Evolutionary conservation across 257 asterid species (phyloP).

Genomic region (Ilex asprella): DNA sequence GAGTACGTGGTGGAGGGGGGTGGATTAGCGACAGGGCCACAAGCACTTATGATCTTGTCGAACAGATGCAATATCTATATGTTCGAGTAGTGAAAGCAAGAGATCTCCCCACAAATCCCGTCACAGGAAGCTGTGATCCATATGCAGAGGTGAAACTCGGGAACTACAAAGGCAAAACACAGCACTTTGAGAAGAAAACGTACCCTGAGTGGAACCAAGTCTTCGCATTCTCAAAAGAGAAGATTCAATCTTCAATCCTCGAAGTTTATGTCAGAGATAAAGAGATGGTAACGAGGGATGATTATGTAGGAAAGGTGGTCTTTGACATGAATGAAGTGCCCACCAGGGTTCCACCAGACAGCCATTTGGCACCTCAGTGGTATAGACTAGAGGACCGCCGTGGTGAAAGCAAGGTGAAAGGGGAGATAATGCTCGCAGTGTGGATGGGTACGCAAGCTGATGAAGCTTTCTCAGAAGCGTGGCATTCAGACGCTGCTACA

Average conservation of each 20-base stretch:
- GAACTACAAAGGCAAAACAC: slow-evolving; percentile 63
- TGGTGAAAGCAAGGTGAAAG: slow-evolving; percentile 36
- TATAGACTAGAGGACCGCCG: slow-evolving; percentile 48
- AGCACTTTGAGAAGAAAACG: slow-evolving; percentile 48
- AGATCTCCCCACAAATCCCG: slow-evolving; percentile 48
- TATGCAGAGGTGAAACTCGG: slow-evolving; percentile 78
- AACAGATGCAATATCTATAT: slow-evolving; percentile 67
- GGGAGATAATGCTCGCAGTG: slow-evolving; percentile 69
- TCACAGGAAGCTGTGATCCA: slow-evolving; percentile 66
- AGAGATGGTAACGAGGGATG: slow-evolving; percentile 51
- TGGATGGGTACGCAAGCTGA: slow-evolving; percentile 85
- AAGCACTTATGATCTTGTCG: slow-evolving; percentile 84
- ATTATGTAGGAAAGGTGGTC: slow-evolving; percentile 47
- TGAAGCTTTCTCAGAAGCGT: slow-evolving; percentile 63
- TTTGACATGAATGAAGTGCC: slow-evolving; percentile 78
- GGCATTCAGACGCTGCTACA: slow-evolving; percentile 60
- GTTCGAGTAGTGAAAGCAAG: slow-evolving; percentile 75
- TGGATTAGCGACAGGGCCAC: slow-evolving; percentile 52
- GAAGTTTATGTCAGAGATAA: slow-evolving; percentile 55
- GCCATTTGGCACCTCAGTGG: slow-evolving; percentile 82
- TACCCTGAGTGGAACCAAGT: slow-evolving; percentile 62
- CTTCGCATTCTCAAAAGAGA: slow-evolving; percentile 65
- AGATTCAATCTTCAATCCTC: slow-evolving; percentile 50
- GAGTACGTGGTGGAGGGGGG: slow-evolving; percentile 54
- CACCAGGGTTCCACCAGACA: slow-evolving; percentile 70